Evolutionary conservation across 345 rosid species (phyloP), one percentile per base, ranked within the genome.

Genomic region (Arabidopsis arenosa): DNA sequence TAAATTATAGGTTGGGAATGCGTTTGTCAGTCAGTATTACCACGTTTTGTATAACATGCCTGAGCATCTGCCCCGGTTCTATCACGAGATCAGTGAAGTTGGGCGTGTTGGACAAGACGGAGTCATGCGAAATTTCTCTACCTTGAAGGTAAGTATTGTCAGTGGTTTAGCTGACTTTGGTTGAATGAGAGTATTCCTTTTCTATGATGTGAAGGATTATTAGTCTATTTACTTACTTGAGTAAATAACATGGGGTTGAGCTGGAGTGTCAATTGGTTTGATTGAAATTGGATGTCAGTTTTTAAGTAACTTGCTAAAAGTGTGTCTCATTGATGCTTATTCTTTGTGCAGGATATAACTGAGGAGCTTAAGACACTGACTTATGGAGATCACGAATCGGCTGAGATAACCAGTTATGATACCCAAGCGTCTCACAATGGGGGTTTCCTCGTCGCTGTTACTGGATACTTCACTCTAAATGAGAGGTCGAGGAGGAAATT

Each of bases 361-460:
- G 90, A 86, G 77, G 88, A 78, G 89, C 89, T 92, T 60, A 79
- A 83, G 60, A 73, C 86, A 17, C 84, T 87, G 30, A 80, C 83
- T 47, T 83, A 56, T 76, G 91, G 85, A 41, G 83, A 77, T 26
- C 82, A 63, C 61, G 59, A 59, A 3, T 84, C 87, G 1, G 87
- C 87, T 66, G 51, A 53, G 75, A 90, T 92, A 53, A 60, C 64
- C 30, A 86, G 88, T 9, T 86, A 83, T 59, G 91, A 87, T 77
- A 82, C 90, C 10, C 96, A 90, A 74, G 90, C 83, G 54, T 92
- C 92, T 68, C 82, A 68, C 72, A 73, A 53, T 18, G 84, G 87
- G 4, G 93, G 96, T 48, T 86, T 87, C 9, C 76, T 86, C 47
- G 89, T 90, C 69, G 86, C 85, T 11, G 96, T 92, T 75, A 87